Evolutionary conservation across 2,329 filamentous ascomycete species (phyloP), one percentile per base, ranked within the genome.

Genomic region (Aspergillus phoenicis): DNA sequence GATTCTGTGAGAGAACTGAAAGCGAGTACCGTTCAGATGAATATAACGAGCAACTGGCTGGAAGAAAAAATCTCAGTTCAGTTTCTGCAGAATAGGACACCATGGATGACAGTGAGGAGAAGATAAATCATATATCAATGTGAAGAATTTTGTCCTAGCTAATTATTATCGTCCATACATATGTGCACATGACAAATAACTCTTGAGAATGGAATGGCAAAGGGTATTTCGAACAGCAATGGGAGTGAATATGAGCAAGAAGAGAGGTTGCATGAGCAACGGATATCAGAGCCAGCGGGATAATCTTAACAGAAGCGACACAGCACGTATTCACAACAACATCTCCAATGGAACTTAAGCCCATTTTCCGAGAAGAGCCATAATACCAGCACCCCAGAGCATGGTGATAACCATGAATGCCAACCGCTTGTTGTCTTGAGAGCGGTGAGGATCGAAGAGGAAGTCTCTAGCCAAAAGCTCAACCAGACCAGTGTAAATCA

Each of bases 331-430:
- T 17, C 15, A 20, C 15, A 6, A 30, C 24, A 20, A 3, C 47
- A 17, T n/a, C 47, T 5, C 2, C 45, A 13, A 39, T 28, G 5
- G 28, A 30, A 1, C 41, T 49, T 30, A 81, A 17, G 81, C 81
- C 82, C 82, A 84, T 64, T 83, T 83, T 3, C 82, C 82, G 10
- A 84, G 67, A 59, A 84, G 62, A 3, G 81, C 81, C 82, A 84
- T 83, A 22, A 83, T 52, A 2, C 72, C 77, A 2, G 76, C 71
- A 10, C 82, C 82, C 24, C 81, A 48, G 13, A 79, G 69, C 59
- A 71, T 49, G 43, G 73, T 79, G 4, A 72, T 55, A 24, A 82
- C 60, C 78, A 82, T 82, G 52, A 81, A 83, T 0, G 73, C 59
- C 60, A 82, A 60, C 11, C 61, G 51, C 15, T 77, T 60, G 43